These are phyloP conservation scores for Medicago lupulina DNA, from an alignment of 306 rosid species.

Conservation along the genomic window DNA sequence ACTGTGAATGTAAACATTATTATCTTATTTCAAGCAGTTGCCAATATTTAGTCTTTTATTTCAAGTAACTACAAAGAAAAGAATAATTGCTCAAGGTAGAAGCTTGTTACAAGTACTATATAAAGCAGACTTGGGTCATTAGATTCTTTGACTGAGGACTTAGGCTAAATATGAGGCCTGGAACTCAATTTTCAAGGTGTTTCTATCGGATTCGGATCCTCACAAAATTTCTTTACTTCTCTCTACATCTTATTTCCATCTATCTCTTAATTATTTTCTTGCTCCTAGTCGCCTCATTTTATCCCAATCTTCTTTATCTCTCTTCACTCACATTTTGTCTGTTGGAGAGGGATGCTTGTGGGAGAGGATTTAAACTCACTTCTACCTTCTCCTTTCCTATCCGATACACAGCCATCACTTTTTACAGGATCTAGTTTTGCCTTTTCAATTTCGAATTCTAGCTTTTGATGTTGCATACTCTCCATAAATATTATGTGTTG, in stretches of 20 bases:
- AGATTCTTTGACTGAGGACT: constrained; percentile 26
- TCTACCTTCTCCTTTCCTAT: not conserved
- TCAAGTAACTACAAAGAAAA: constrained; percentile 21
- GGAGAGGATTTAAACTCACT: not conserved
- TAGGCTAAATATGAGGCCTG: not conserved
- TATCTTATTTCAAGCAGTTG: too few species aligned
- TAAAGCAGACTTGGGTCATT: constrained; percentile 12
- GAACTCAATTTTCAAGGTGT: too few species aligned
- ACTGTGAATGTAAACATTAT: too few species aligned
- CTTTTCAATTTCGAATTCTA: constrained; percentile 23
- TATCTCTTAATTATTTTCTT: not conserved
- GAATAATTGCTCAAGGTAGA: constrained; percentile 31
- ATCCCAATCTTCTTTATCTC: not conserved
- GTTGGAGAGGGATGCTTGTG: not conserved
- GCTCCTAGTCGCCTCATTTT: not conserved
- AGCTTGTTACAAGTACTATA: constrained; percentile 21
- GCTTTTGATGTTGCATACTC: not conserved
- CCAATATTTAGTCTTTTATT: too few species aligned
- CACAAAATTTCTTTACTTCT: not conserved
- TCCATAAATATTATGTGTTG: not conserved
- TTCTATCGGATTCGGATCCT: not conserved
- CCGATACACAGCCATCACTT: not conserved
- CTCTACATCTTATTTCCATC: not conserved
- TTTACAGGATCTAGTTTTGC: not conserved
- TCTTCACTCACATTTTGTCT: not conserved